Percentiles rank a stretch among this genome's conserved stretches.
Conservation (phyloP, 768 basidiomycete species). For the Pleurotus sapidus region DNA sequence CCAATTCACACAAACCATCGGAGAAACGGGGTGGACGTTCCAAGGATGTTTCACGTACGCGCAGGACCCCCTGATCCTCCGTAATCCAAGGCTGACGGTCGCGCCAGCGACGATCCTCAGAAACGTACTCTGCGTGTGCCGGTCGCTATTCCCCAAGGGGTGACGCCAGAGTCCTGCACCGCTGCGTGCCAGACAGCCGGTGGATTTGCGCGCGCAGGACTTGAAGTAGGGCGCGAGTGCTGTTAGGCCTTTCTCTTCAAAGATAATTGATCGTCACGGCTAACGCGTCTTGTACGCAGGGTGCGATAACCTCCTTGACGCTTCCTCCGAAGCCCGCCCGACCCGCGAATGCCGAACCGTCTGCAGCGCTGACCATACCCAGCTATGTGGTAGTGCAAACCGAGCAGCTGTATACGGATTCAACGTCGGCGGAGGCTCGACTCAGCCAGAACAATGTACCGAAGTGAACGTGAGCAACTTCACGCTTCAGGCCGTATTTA, state of each 20-base stretch:
- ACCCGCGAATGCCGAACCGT: constrained; percentile 38
- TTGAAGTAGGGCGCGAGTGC: constrained; percentile 47
- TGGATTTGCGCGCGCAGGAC: constrained; percentile 37
- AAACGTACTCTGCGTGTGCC: constrained; percentile 31
- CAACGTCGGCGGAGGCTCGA: constrained; percentile 20
- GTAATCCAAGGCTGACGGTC: no score
- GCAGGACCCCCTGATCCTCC: not conserved
- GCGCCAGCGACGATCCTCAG: constrained; percentile 27
- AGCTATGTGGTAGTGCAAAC: constrained; percentile 39
- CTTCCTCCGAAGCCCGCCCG: constrained; percentile 32
- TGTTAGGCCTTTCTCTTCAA: no score
- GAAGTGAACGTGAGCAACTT: constrained; percentile 31
- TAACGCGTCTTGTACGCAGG: no score
- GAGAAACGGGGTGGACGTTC: constrained; percentile 46
- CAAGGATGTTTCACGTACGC: constrained; percentile 65
- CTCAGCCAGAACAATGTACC: constrained; percentile 25
- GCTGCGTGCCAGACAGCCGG: constrained; percentile 41
- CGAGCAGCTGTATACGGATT: constrained; percentile 35
- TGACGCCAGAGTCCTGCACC: constrained; percentile 48
- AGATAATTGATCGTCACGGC: no score
- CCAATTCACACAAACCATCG: constrained; percentile 43
- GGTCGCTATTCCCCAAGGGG: constrained; percentile 39
- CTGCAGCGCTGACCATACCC: constrained; percentile 32
- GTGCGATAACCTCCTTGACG: constrained; percentile 33
- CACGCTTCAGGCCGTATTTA: constrained; percentile 31